phyloP scores from a whole-genome alignment of 805 yeast species.

The Starmerella khaoyaiensis region DNA sequence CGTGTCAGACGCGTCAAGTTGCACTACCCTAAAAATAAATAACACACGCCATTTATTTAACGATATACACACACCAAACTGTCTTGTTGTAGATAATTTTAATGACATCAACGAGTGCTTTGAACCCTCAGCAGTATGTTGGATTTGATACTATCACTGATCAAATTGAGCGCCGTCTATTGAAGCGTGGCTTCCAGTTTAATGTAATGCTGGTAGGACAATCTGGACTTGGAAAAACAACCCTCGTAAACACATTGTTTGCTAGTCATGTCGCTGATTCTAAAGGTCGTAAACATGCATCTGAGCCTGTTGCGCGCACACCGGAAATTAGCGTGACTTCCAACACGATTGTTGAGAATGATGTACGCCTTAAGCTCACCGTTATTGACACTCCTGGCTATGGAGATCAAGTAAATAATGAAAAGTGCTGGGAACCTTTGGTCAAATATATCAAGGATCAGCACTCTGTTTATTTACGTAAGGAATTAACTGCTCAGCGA shows the following conservation, averaged over 20 bases:
- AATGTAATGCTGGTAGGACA: constrained; percentile 85
- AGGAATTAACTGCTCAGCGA: constrained; percentile 89
- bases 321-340: constrained; percentile 51
- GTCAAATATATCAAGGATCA: constrained; percentile 91
- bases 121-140: constrained; percentile 60
- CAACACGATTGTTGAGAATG: constrained; percentile 59
- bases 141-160: constrained; percentile 94
- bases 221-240: constrained; percentile 90
- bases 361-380: constrained; percentile 72
- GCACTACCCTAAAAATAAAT: too few species aligned
- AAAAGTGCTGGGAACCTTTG: constrained; percentile 93
- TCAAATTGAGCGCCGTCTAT: constrained; percentile 83
- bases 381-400: constrained; percentile 96
- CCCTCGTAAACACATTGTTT: constrained; percentile 80
- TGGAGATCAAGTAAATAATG: constrained; percentile 93
- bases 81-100: neutral
- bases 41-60: too few species aligned
- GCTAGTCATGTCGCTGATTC: constrained; percentile 66
- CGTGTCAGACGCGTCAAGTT: too few species aligned
- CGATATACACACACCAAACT: neutral
- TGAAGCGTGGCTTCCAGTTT: constrained; percentile 88
- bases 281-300: constrained; percentile 52
- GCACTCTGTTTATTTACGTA: constrained; percentile 78
- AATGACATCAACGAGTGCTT: constrained; percentile 8
- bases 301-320: constrained; percentile 71